Evolutionary conservation across 306 rosid genomes (phyloP).

Genomic region (Corylus avellana): DNA sequence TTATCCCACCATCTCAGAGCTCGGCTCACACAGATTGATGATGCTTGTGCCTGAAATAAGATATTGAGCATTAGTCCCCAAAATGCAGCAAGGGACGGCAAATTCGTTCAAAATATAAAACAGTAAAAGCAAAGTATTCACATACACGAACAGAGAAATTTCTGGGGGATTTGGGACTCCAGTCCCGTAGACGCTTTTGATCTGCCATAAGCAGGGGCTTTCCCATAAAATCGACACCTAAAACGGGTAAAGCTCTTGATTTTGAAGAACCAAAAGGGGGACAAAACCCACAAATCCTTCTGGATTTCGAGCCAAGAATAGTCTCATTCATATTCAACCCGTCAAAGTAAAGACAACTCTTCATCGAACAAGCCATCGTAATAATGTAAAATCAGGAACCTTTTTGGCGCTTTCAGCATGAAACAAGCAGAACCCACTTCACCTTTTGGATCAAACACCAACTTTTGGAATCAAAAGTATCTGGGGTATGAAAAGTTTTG

Average conservation of each 20-base stretch:
- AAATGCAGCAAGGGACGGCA: background rate
- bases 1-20: constrained; percentile 82
- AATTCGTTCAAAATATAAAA: background rate
- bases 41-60: constrained; percentile 57
- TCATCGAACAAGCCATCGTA: constrained; percentile 45
- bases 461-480: background rate
- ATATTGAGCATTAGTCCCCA: background rate
- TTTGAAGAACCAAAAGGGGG: constrained; percentile 27
- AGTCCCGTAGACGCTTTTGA: constrained; percentile 29
- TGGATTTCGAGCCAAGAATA: constrained; percentile 35
- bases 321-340: constrained; percentile 43
- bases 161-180: constrained; percentile 32
- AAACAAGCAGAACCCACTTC: constrained; percentile 29
- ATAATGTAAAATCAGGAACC: background rate
- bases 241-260: constrained; percentile 31
- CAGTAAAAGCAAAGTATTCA: background rate
- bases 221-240: constrained; percentile 45
- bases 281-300: constrained; percentile 32
- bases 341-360: constrained; percentile 39
- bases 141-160: constrained; percentile 48
- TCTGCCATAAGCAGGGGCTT: constrained; percentile 32
- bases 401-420: constrained; percentile 3
- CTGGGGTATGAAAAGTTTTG: background rate
- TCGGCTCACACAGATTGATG: constrained; percentile 56
- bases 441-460: constrained; percentile 6